Base-by-base conservation (phyloP, 2,329 filamentous ascomycete species). In the Pyricularia pennisetigena region DNA sequence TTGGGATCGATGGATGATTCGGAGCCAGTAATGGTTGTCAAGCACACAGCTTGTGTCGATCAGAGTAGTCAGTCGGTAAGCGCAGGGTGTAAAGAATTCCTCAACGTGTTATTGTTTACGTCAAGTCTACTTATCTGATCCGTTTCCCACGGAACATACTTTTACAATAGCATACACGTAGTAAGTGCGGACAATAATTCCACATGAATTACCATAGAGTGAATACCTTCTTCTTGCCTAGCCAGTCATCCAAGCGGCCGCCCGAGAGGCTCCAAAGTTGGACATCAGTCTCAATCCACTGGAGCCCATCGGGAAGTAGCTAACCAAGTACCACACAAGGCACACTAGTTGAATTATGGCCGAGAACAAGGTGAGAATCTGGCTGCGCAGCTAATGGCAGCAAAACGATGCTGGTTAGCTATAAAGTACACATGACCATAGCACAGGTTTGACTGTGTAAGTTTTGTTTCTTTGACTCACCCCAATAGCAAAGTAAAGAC, bases 281-380 rank as follows among this genome's bases (percentile, higher is more conserved):
- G 93, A 92, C 69, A 93, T 93, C 72, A 97, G 87, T 69, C 94
- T 90, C 72, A 99, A 81, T 61, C 95, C 93, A 68, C 90, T 91
- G 69, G 91, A 92, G 59, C 95, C 95, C 94, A 98, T 97, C 29
- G 95, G 95, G 75, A 98, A 98, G 79, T 99, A 99, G 80, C 92
- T 97, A 78, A 98, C 89, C 64, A 97, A 84, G 80, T 98, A 98
- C 94, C 94, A 98, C 64, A 92, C 72, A 71, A 98, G 82, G 71
- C 90, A 91, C 67, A 89, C 88, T 68, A 98, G 83, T 78, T 99
- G 95, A 73, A 94, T 81, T 70, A 97, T 84, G 70, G 92, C 89
- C 26, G 93, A 91, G 71, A 97, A 82, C 68, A 98, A 83, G 20
- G 95, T 98, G 71, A 98, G 86, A 70, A 96, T 80, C 59, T 91